These are phyloP conservation scores for Fusarium brachygibbosum DNA, from an alignment of 2,329 filamentous ascomycete species.

Conservation along the genomic window DNA sequence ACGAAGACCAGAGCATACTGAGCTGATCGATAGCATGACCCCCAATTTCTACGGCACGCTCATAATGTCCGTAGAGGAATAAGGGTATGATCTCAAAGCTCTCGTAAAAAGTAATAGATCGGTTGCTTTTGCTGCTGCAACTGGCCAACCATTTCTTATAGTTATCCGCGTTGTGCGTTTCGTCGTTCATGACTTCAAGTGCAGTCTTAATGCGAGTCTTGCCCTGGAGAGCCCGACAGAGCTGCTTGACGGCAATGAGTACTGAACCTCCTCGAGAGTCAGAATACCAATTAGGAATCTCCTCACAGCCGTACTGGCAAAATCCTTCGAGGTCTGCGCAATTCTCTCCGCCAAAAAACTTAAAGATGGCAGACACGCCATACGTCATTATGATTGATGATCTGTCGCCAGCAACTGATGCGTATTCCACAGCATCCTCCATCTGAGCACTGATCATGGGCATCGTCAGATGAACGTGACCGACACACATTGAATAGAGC, in stretches of 20 bases:
- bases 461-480: slow-evolving; percentile 76
- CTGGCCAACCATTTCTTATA: slow-evolving; percentile 72
- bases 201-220: slow-evolving; percentile 72
- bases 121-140: slow-evolving; percentile 69
- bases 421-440: slow-evolving; percentile 75
- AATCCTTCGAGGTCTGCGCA: slow-evolving; percentile 77
- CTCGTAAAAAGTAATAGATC: slow-evolving; percentile 77
- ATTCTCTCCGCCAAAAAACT: slow-evolving; percentile 78
- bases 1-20: slow-evolving; percentile 69
- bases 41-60: slow-evolving; percentile 70
- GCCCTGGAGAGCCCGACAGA: slow-evolving; percentile 78
- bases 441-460: slow-evolving; percentile 69
- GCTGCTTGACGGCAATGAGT: slow-evolving; percentile 75
- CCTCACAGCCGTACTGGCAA: slow-evolving; percentile 79
- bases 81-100: slow-evolving; percentile 73
- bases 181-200: slow-evolving; percentile 73
- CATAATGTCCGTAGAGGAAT: slow-evolving; percentile 74
- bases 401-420: slow-evolving; percentile 76
- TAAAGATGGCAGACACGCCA: slow-evolving; percentile 75
- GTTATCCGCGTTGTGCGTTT: slow-evolving; percentile 69
- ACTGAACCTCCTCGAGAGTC: slow-evolving; percentile 80
- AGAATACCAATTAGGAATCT: slow-evolving; percentile 78
- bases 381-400: slow-evolving; percentile 79
- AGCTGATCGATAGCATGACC: slow-evolving; percentile 62
- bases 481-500: slow-evolving; percentile 76